phyloP scores from a whole-genome alignment of 2,329 filamentous ascomycete genomes.

The Cladophialophora exuberans region DNA sequence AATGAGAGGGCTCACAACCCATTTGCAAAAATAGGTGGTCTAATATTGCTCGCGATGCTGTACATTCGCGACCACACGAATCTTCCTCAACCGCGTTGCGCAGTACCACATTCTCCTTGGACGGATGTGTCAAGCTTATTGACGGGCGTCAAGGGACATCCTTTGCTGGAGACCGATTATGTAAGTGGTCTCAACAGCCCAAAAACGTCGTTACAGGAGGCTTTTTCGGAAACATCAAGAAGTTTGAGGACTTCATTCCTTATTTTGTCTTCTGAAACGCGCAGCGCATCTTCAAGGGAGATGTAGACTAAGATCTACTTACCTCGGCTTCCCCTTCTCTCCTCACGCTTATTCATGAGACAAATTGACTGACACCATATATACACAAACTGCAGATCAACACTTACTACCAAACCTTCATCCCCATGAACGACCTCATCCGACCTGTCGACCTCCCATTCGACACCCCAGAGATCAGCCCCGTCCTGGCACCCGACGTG shows the following conservation, averaged over 20 bases:
- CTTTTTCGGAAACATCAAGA: too few relatives aligned
- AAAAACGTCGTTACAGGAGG: background rate
- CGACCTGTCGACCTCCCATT: constrained; percentile 3
- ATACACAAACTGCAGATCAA: background rate
- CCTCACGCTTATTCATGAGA: too few relatives aligned
- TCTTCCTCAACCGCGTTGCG: constrained; percentile 14
- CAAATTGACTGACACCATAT: background rate
- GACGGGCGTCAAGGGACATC: constrained; percentile 15
- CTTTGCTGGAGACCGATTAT: constrained; percentile 8
- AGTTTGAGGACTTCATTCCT: too few relatives aligned
- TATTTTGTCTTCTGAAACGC: too few relatives aligned
- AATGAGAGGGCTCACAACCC: background rate
- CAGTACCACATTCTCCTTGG: constrained; percentile 8
- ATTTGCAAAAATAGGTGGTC: background rate
- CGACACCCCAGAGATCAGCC: constrained; percentile 12
- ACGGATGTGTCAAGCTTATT: constrained; percentile 5
- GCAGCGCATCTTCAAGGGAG: too few relatives aligned
- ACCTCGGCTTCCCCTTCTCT: too few relatives aligned
- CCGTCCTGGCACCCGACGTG: constrained; percentile 2
- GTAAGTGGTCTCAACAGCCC: background rate
- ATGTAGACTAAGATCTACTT: too few relatives aligned
- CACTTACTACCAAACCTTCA: background rate
- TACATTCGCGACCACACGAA: constrained; percentile 13
- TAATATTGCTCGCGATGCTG: constrained; percentile 14
- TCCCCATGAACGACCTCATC: constrained; percentile 6